A percentile compares a stretch with the other conserved stretches of the same genome.
phyloP scores from a whole-genome alignment of 768 basidiomycete species.

The Suillus subluteus region DNA sequence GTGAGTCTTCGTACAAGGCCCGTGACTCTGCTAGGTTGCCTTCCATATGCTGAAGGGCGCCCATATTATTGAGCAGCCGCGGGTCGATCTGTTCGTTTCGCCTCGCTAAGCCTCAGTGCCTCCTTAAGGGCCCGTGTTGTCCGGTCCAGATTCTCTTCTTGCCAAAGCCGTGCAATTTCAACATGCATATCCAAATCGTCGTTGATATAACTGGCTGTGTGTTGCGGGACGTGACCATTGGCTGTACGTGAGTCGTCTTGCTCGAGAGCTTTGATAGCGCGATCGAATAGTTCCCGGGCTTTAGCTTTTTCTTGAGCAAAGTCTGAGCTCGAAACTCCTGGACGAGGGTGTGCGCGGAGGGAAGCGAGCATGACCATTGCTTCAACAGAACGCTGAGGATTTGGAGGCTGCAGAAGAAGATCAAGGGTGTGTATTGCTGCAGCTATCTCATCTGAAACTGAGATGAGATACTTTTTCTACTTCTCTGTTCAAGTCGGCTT shows the following conservation, averaged over 20 bases:
- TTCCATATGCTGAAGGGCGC: conserved; percentile 73
- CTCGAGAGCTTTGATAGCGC: conserved; percentile 67
- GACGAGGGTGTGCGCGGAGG: conserved; percentile 80
- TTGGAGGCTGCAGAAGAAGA: conserved; percentile 68
- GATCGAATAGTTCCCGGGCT: conserved; percentile 84
- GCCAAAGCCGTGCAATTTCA: conserved; percentile 92
- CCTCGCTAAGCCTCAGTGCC: conserved; percentile 67
- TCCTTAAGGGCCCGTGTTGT: conserved; percentile 74
- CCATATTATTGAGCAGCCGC: conserved; percentile 80
- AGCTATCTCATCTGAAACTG: conserved; percentile 70
- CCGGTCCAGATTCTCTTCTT: conserved; percentile 75
- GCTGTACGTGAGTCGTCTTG: conserved; percentile 56
- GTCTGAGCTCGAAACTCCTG: conserved; percentile 77
- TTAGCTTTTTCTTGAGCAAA: conserved; percentile 67
- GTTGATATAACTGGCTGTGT: conserved; percentile 55
- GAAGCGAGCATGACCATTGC: conserved; percentile 90
- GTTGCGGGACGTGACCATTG: conserved; percentile 33
- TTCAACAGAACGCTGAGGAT: conserved; percentile 71
- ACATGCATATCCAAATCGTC: conserved; percentile 87
- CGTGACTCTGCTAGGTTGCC: conserved; percentile 59
- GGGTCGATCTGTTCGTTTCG: conserved; percentile 57
- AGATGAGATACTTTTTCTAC: conserved; percentile 10
- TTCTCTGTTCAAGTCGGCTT: conserved; percentile 15
- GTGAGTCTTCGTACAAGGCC: conserved; percentile 71
- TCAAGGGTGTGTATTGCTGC: conserved; percentile 88